Percentiles rank a stretch among this genome's conserved stretches.
phyloP scores from a whole-genome alignment of 202 grass and related monocot species.

The Digitaria exilis region DNA sequence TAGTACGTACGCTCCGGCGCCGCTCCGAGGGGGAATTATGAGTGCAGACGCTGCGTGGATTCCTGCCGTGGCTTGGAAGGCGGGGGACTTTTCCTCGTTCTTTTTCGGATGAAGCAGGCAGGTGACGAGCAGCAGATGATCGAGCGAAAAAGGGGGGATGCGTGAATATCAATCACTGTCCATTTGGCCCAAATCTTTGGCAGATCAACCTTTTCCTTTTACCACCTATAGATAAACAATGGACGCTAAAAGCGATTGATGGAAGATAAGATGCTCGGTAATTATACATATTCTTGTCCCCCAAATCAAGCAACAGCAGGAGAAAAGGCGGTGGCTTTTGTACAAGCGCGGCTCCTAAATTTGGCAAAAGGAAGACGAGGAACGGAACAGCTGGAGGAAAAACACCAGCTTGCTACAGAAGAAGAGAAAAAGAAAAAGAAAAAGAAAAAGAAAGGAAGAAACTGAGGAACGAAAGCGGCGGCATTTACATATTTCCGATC shows the following conservation, averaged over 20 bases:
- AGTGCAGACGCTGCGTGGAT: not conserved
- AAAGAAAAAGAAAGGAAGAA: too few species aligned
- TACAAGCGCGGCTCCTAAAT: slow-evolving; percentile 34
- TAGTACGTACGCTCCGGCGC: too few species aligned
- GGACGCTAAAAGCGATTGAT: not conserved
- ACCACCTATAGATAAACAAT: slow-evolving; percentile 38
- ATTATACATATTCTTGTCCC: slow-evolving; percentile 66
- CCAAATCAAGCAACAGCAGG: slow-evolving; percentile 47
- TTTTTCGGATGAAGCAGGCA: not conserved
- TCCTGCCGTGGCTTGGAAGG: slow-evolving; percentile 32
- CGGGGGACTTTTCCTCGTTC: not conserved
- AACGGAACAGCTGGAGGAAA: not conserved
- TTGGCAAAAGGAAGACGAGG: slow-evolving; percentile 19
- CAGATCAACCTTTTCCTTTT: slow-evolving; percentile 44
- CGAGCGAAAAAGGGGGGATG: not conserved
- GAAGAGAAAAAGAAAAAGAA: too few species aligned
- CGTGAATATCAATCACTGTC: slow-evolving; percentile 20
- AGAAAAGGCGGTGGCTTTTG: slow-evolving; percentile 32
- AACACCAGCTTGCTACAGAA: not conserved
- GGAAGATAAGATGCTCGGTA: slow-evolving; percentile 49
- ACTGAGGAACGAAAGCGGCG: not conserved
- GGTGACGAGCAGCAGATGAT: not conserved
- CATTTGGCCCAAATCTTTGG: slow-evolving; percentile 38
- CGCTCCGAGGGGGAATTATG: not conserved
- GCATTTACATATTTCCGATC: slow-evolving; percentile 45